Percentiles rank a stretch among this genome's conserved stretches.
Evolutionary conservation across 2,329 filamentous ascomycete species (phyloP).

Genomic region (Trichoderma aggressivum): DNA sequence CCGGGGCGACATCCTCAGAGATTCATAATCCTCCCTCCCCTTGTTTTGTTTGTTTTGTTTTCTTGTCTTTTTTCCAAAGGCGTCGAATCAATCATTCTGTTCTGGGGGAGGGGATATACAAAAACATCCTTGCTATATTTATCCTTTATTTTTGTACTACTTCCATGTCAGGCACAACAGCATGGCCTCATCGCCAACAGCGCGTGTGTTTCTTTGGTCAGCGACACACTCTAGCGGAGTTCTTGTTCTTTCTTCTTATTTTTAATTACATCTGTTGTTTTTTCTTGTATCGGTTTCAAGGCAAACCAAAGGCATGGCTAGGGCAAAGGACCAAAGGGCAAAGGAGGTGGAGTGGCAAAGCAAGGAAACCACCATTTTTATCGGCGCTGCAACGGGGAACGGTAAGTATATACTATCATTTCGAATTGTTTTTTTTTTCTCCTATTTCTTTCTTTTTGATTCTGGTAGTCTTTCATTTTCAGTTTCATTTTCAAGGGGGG

Average conservation of each 20-base stretch:
- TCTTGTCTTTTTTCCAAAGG: not conserved
- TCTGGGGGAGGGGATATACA: not conserved
- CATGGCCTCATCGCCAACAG: not conserved
- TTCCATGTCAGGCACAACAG: not conserved
- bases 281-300: not conserved
- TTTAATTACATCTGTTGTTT: not conserved
- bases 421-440: not conserved
- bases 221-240: not conserved
- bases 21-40: not conserved
- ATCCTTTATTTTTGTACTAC: not conserved
- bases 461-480: not conserved
- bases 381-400: not conserved
- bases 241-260: not conserved
- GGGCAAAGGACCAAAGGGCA: not conserved
- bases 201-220: not conserved
- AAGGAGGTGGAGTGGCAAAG: not conserved
- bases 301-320: constrained; percentile 2
- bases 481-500: not conserved
- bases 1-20: not conserved
- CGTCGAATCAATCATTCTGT: not conserved
- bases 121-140: not conserved
- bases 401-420: not conserved
- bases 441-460: not conserved
- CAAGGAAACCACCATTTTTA: not conserved
- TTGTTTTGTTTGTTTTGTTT: not conserved